phyloP scores from a whole-genome alignment of 169 alveolate genomes.

The Plasmodium falciparum region DNA sequence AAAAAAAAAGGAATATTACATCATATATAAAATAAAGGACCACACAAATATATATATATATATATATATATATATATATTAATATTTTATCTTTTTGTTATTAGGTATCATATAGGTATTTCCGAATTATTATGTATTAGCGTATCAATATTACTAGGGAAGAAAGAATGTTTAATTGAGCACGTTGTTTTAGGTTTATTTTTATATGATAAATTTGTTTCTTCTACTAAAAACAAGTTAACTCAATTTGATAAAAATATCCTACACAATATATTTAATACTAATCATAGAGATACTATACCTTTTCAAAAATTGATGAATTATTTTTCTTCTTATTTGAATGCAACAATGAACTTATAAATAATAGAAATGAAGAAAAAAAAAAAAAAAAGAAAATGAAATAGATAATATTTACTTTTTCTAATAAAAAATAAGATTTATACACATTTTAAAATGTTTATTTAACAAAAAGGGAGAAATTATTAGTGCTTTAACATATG shows the following conservation, averaged over 20 bases:
- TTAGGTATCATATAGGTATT: slow-evolving; percentile 74
- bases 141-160: slow-evolving; percentile 47
- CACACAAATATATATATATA: neutral
- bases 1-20: no score
- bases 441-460: no score
- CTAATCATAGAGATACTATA: neutral
- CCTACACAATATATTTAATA: slow-evolving; percentile 26
- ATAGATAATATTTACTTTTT: no score
- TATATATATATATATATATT: neutral
- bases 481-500: no score
- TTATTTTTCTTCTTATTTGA: slow-evolving; percentile 67
- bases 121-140: slow-evolving; percentile 69
- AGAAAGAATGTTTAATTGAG: slow-evolving; percentile 71
- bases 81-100: neutral
- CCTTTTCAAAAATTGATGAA: slow-evolving; percentile 69
- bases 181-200: slow-evolving; percentile 63
- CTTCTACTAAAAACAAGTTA: slow-evolving; percentile 72
- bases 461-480: no score
- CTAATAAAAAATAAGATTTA: no score
- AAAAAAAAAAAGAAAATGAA: no score
- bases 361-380: neutral
- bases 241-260: slow-evolving; percentile 65
- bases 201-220: slow-evolving; percentile 71
- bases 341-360: slow-evolving; percentile 27
- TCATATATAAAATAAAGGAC: no score